Evolutionary conservation across 345 rosid species (phyloP).

Genomic region (Syzygium jambos): DNA sequence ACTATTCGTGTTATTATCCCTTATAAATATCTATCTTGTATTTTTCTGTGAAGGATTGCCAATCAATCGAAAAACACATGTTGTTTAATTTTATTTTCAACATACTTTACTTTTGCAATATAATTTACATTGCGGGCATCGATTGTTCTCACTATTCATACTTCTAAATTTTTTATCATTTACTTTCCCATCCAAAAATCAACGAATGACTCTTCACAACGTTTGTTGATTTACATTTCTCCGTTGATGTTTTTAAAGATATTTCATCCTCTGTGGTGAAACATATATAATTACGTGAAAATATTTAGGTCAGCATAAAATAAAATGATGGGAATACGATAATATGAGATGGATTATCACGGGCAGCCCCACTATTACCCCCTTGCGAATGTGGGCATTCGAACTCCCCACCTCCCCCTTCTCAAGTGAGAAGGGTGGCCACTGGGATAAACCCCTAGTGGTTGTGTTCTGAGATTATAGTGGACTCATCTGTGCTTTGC

Average conservation of each 20-base stretch:
- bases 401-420: too few species aligned
- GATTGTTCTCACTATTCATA: not conserved
- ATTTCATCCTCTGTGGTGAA: not conserved
- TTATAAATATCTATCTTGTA: not conserved
- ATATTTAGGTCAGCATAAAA: not conserved
- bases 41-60: not conserved
- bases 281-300: not conserved
- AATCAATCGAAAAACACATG: not conserved
- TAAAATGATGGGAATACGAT: not conserved
- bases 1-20: too few species aligned
- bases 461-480: not conserved
- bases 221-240: not conserved
- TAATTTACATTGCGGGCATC: not conserved
- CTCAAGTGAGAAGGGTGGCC: too few species aligned
- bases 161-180: not conserved
- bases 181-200: not conserved
- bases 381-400: too few species aligned
- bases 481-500: not conserved
- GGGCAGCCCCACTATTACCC: too few species aligned
- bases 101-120: not conserved
- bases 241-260: not conserved
- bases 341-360: not conserved
- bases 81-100: not conserved
- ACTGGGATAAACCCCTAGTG: too few species aligned
- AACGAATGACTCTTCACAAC: not conserved